Evolutionary conservation across 129 eudicot species (phyloP), one percentile per base, ranked within the genome.

Genomic region (Helianthus tuberosus): DNA sequence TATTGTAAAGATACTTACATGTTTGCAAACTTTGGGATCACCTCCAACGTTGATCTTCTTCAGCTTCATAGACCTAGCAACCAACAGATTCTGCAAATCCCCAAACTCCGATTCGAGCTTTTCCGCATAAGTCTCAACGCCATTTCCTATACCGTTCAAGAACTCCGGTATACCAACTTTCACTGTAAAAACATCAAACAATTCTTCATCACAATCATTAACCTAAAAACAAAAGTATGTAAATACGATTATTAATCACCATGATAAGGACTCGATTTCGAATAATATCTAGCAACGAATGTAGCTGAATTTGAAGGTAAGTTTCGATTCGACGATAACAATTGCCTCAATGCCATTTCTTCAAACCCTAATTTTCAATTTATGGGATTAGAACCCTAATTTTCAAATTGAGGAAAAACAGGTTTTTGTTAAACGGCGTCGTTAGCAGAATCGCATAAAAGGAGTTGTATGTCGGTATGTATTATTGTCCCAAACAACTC

Each of bases 161-260:
- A 93, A 93, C 75, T 89, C 96, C 2, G 96, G 96, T 71, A 93
- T 88, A 41, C 96, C 96, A 4, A 86, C 98, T 71, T 93, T 90
- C 76, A 88, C 96, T 93, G 91, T 73, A 39, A 44, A 0, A 29
- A 73, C 20, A 77, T 29, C 17, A 52, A 70, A 3, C 53, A 36
- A 13, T 15, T 43, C 29, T 3, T 73, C 62, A 54, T 69, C 68
- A 36, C 3, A 59, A 12, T 68, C 51, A 74, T 4, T 39, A 5
- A 32, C 3, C 46, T 35, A 52, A 55, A 43, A 54, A 16, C 25
- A 13, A 41, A 35, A 38, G 27, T 39, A 13, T 6, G 41, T 77
- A 48, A 51, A 46, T 69, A 27, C 3, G 16, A 11, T 75, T 80
- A 39, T 6, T 39, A 8, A 39, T 39, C 8, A 93, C 96, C 88